Conservation (phyloP, 192 early-diverging fungal species). For the Thamnidium elegans region DNA sequence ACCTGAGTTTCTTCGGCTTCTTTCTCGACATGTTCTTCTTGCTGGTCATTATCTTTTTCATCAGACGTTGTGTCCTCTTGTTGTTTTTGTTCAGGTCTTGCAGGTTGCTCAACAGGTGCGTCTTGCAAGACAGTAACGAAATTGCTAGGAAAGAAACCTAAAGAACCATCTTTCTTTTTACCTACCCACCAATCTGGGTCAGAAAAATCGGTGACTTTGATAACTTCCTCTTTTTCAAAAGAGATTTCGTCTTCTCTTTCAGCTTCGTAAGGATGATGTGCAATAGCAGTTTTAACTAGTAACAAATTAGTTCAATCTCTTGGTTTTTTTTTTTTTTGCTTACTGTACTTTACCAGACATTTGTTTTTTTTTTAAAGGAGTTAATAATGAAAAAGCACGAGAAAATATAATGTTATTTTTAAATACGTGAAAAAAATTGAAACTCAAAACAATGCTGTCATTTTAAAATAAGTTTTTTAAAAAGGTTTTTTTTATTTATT, state of each 20-base stretch:
- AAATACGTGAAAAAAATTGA: too few species aligned
- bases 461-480: too few species aligned
- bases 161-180: constrained; percentile 30
- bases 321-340: neutral
- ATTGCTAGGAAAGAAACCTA: constrained; percentile 49
- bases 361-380: too few species aligned
- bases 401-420: too few species aligned
- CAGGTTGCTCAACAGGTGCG: neutral
- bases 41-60: neutral
- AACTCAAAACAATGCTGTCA: too few species aligned
- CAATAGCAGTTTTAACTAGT: constrained; percentile 11
- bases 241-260: constrained; percentile 62
- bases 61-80: neutral
- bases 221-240: constrained; percentile 53
- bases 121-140: constrained; percentile 15
- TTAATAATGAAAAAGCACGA: too few species aligned
- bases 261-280: constrained; percentile 52
- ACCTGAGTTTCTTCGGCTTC: neutral
- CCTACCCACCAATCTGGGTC: constrained; percentile 54
- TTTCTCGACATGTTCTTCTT: neutral
- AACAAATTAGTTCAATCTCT: too few species aligned
- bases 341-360: neutral
- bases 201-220: constrained; percentile 55
- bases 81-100: neutral
- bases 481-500: too few species aligned